phyloP scores from a whole-genome alignment of 1,284 basidiomycete species.

The Porogramme epimiltina region DNA sequence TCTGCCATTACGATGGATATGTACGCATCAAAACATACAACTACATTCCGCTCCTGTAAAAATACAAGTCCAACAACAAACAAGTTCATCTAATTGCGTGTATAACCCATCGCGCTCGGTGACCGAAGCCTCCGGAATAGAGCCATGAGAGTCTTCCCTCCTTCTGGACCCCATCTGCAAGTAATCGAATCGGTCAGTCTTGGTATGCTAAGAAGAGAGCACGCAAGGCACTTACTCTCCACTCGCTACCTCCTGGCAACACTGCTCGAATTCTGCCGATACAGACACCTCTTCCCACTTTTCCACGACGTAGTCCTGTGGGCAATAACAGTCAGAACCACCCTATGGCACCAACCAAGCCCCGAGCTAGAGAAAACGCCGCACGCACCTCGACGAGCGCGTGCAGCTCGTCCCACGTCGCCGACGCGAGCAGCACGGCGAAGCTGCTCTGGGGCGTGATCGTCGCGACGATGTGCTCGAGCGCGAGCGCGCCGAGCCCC shows the following conservation, averaged over 20 bases:
- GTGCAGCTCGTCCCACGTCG: slow-evolving; percentile 66
- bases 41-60: too few species aligned
- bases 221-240: slow-evolving; percentile 58
- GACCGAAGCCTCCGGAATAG: slow-evolving; percentile 69
- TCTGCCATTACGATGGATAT: too few species aligned
- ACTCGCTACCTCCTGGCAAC: slow-evolving; percentile 67
- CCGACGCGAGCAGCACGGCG: slow-evolving; percentile 68
- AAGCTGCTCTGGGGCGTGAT: slow-evolving; percentile 76
- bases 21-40: too few species aligned
- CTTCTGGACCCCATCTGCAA: slow-evolving; percentile 67
- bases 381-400: slow-evolving; percentile 55
- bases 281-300: slow-evolving; percentile 70
- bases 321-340: not conserved
- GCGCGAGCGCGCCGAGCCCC: slow-evolving; percentile 63
- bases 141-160: slow-evolving; percentile 65
- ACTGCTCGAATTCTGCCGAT: slow-evolving; percentile 65
- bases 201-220: slow-evolving; percentile 1
- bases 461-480: slow-evolving; percentile 75
- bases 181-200: slow-evolving; percentile 16
- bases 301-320: slow-evolving; percentile 65
- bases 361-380: not conserved
- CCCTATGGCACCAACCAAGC: not conserved
- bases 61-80: not conserved
- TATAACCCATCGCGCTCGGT: slow-evolving; percentile 35
- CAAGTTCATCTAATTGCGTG: slow-evolving; percentile 13